Evolutionary conservation across 331 rosid genomes (phyloP).

Genomic region (Quercus phellos): DNA sequence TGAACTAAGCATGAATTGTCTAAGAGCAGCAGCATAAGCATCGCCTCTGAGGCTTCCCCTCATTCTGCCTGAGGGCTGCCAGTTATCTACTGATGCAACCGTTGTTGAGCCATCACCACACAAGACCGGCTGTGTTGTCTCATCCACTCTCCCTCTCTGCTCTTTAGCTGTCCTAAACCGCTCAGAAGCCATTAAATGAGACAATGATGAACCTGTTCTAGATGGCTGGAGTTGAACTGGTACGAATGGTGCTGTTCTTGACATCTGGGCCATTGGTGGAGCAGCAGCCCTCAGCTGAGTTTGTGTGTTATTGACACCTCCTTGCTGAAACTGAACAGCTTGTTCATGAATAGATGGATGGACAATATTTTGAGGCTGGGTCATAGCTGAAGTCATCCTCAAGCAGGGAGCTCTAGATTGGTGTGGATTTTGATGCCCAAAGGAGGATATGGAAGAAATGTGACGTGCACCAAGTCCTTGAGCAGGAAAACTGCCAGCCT

Average conservation of each 20-base stretch:
- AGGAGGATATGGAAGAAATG: not conserved
- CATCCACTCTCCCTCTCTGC: not conserved
- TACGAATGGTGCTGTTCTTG: not conserved
- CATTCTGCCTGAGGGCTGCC: conserved; percentile 7
- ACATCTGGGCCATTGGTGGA: not conserved
- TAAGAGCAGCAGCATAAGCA: not conserved
- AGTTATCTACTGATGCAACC: not conserved
- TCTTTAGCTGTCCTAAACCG: not conserved
- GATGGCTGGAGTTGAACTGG: conserved; percentile 1
- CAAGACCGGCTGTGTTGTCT: not conserved
- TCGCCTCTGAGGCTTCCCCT: not conserved
- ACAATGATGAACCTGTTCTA: not conserved
- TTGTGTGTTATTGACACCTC: not conserved
- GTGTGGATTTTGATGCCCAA: not conserved
- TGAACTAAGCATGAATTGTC: not conserved
- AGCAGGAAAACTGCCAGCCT: not conserved
- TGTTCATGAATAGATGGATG: not conserved
- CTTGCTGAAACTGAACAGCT: not conserved
- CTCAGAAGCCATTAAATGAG: not conserved
- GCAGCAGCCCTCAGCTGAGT: not conserved
- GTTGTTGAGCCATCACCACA: not conserved
- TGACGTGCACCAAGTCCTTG: not conserved
- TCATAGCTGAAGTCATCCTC: not conserved
- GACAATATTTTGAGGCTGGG: not conserved
- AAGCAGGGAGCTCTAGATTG: not conserved